Evolutionary conservation across 805 yeast genomes (phyloP), one percentile per base, ranked within the genome.

Genomic region (Limtongia smithiae): DNA sequence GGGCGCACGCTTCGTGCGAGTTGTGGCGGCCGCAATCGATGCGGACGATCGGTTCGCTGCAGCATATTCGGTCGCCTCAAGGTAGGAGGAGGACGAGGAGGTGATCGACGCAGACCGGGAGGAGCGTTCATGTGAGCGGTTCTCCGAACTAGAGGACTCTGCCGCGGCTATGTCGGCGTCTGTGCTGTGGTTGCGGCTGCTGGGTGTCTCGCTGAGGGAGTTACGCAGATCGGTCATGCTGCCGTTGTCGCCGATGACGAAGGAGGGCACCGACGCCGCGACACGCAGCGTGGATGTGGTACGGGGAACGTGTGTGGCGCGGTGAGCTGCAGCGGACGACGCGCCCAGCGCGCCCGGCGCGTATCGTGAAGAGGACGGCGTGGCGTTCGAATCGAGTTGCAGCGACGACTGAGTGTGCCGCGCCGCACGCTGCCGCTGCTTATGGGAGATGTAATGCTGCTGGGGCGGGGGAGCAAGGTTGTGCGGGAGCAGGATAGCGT

Each of bases 381-480:
- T 25, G 28, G 28, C 9, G 9, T 25, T 6, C 28, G 28, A 25
- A 9, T 25, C 9, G 28, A 25, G 28, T 7, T 25, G 28, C 9
- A 6, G 28, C 28, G 28, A 25, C 28, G 28, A 25, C 28, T 9
- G 28, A 6, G 9, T 25, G 9, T 25, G 28, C 9, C 28, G 28
- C 6, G 28, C 28, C 9, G 22, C 34, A 41, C 48, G 7, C 32
- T 24, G 7, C 50, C 50, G 37, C 30, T 44, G 18, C 7, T 32
- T 22, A 9, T 46, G 41, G 18, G 41, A 44, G 4, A 3, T 12
- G 27, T 46, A 41, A 4, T 43, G 35, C 9, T 32, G 32, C 41
- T 40, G 45, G 15, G 46, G 17, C 5, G 50, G 50, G 12, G 43
- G 22, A 9, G 32, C 28, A 21, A 46, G 36, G n/a, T 46, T 37